Conservation (phyloP, 768 basidiomycete genomes). For the Leccinum fibrillosum region DNA sequence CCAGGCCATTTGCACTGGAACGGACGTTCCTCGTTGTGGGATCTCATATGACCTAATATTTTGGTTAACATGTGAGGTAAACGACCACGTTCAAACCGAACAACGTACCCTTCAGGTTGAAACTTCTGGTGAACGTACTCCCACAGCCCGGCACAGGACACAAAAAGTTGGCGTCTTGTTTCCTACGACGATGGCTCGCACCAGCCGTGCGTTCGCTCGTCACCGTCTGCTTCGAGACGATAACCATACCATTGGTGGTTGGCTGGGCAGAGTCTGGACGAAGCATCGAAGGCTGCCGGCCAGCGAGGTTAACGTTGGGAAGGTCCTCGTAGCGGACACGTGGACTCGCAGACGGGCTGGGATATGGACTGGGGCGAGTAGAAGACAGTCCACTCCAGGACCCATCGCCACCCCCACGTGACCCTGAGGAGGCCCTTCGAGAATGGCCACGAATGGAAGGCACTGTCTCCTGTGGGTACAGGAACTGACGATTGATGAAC, state of each 20-base stretch:
- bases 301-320: conserved; percentile 29
- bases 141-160: conserved; percentile 83
- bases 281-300: conserved; percentile 23
- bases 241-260: conserved; percentile 2
- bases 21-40: conserved; percentile 92
- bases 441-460: conserved; percentile 40
- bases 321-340: conserved; percentile 51
- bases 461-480: conserved; percentile 38
- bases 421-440: conserved; percentile 42
- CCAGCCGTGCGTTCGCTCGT: conserved; percentile 88
- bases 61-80: conserved; percentile 12
- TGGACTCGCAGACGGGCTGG: conserved; percentile 66
- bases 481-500: conserved; percentile 42
- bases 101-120: conserved; percentile 81
- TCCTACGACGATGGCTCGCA: conserved; percentile 81
- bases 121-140: conserved; percentile 87
- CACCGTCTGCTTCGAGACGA: conserved; percentile 72
- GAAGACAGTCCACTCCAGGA: conserved; percentile 35
- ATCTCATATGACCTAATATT: conserved; percentile 79
- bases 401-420: conserved; percentile 29
- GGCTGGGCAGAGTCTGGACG: conserved; percentile 17
- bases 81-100: conserved; percentile 1
- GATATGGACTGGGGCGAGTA: conserved; percentile 57
- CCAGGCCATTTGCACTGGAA: conserved; percentile 95
- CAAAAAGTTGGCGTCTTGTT: conserved; percentile 82